phyloP scores from a whole-genome alignment of 495 filamentous ascomycete genomes.

The Neurospora sp. region DNA sequence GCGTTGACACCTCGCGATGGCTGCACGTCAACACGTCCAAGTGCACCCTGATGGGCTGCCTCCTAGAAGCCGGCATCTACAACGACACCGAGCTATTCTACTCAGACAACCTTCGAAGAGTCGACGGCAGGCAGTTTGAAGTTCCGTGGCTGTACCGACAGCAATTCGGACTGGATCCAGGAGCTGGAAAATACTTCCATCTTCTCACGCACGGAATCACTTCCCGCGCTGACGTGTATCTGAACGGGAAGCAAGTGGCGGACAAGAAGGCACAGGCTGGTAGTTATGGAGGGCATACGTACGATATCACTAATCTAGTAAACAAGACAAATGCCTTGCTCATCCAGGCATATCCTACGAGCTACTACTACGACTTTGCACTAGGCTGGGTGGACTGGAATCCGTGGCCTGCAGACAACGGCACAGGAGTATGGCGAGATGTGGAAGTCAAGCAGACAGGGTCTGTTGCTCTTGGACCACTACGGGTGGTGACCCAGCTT shows the following conservation, averaged over 20 bases:
- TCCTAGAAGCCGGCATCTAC: slow-evolving; percentile 44
- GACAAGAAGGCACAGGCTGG: slow-evolving; percentile 41
- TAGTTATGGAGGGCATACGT: slow-evolving; percentile 45
- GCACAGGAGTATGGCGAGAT: slow-evolving; percentile 52
- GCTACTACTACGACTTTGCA: slow-evolving; percentile 49
- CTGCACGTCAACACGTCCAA: slow-evolving; percentile 35
- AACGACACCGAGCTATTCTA: slow-evolving; percentile 47
- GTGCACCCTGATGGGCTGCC: slow-evolving; percentile 49
- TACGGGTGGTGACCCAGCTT: slow-evolving; percentile 40
- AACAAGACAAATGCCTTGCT: slow-evolving; percentile 38
- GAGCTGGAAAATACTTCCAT: slow-evolving; percentile 35
- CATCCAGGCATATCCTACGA: slow-evolving; percentile 45
- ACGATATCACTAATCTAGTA: slow-evolving; percentile 40
- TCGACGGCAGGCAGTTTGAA: slow-evolving; percentile 37
- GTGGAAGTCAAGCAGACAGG: slow-evolving; percentile 51
- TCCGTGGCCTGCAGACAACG: slow-evolving; percentile 48
- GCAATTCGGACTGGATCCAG: slow-evolving; percentile 36
- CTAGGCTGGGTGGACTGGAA: slow-evolving; percentile 60
- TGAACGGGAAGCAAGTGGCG: slow-evolving; percentile 48
- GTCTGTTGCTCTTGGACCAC: slow-evolving; percentile 37
- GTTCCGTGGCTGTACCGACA: slow-evolving; percentile 54
- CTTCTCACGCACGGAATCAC: slow-evolving; percentile 51
- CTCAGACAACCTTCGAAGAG: slow-evolving; percentile 40
- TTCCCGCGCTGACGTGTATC: slow-evolving; percentile 49
- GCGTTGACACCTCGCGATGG: slow-evolving; percentile 44